Evolutionary conservation across 768 basidiomycete genomes (phyloP).

Genomic region (Hypsizygus marmoreus): DNA sequence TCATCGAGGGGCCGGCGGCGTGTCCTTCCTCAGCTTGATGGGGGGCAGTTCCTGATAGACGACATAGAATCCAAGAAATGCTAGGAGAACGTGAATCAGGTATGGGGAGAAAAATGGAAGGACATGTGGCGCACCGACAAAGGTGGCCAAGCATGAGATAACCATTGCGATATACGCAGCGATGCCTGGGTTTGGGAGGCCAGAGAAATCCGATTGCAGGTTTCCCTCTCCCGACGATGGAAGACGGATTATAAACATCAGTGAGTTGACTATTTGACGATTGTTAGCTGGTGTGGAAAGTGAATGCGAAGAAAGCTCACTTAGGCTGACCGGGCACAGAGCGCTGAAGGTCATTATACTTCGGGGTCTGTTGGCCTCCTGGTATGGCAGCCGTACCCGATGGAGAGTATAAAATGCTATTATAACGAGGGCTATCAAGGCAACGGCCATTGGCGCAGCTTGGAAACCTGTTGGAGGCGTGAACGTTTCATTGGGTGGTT

Average conservation of each 20-base stretch:
- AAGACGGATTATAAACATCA: constrained; percentile 28
- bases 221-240: constrained; percentile 16
- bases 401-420: constrained; percentile 18
- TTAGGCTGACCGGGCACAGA: constrained; percentile 8
- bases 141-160: constrained; percentile 29
- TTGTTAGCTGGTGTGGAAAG: not conserved
- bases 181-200: constrained; percentile 19
- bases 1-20: constrained; percentile 1
- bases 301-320: constrained; percentile 3
- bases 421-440: constrained; percentile 18
- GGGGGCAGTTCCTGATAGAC: constrained; percentile 9
- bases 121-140: constrained; percentile 28
- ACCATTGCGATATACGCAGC: constrained; percentile 23
- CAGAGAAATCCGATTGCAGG: constrained; percentile 32
- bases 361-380: constrained; percentile 11
- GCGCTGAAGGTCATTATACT: constrained; percentile 16
- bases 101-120: not conserved
- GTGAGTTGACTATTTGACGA: constrained; percentile 15
- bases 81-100: not conserved
- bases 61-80: constrained; percentile 11
- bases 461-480: constrained; percentile 9
- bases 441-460: constrained; percentile 15
- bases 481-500: not conserved
- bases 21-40: not conserved
- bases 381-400: constrained; percentile 11